Evolutionary conservation across 1,284 basidiomycete species (phyloP).

Genomic region (Tilletia indica): DNA sequence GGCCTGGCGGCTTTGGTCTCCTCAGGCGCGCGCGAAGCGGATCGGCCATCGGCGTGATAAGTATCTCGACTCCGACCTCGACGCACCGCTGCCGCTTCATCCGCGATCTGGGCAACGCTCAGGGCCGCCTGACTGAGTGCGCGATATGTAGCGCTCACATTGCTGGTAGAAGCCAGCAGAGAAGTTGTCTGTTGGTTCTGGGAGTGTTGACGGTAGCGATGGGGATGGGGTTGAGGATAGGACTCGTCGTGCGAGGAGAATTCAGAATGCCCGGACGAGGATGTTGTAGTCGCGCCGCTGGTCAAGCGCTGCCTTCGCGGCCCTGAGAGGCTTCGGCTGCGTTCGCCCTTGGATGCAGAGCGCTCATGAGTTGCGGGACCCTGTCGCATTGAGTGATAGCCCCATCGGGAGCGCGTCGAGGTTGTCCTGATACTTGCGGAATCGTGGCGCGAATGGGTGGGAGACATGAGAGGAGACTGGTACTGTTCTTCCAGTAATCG

Average conservation of each 20-base stretch:
- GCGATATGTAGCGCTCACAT: constrained; percentile 27
- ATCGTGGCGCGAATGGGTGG: constrained; percentile 3
- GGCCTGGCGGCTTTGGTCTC: not conserved
- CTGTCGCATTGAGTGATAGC: constrained; percentile 17
- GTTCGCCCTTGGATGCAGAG: not conserved
- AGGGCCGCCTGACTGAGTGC: constrained; percentile 35
- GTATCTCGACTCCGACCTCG: not conserved
- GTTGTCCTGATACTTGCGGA: not conserved
- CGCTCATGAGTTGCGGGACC: not conserved
- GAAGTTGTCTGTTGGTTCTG: not conserved
- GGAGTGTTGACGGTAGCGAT: not conserved
- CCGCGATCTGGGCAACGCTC: constrained; percentile 39
- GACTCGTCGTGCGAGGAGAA: not conserved
- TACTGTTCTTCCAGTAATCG: constrained; percentile 9
- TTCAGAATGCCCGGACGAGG: not conserved
- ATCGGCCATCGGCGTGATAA: too few relatives aligned
- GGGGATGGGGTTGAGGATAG: not conserved
- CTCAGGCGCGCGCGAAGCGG: not conserved
- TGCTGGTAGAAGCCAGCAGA: not conserved
- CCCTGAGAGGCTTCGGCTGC: not conserved
- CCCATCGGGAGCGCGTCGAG: constrained; percentile 17
- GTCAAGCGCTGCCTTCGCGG: not conserved
- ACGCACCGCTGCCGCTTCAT: constrained; percentile 30
- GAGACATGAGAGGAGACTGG: not conserved
- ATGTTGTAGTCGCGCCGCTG: not conserved